Evolutionary conservation across 305 asterid species (phyloP).

Genomic region (Solanum aculeatissimum): DNA sequence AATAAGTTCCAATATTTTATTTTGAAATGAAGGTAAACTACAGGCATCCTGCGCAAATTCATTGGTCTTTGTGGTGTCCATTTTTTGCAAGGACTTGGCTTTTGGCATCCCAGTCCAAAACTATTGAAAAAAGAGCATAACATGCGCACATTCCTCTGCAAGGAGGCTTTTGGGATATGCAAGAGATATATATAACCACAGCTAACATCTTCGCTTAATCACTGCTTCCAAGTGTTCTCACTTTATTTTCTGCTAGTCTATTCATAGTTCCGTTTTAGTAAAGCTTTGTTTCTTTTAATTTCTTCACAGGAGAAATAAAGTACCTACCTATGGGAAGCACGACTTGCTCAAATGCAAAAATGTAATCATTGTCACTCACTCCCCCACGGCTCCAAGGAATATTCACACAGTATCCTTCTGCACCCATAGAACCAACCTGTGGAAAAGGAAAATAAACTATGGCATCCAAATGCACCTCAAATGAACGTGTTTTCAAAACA

Average conservation of each 20-base stretch:
- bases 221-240: neutral
- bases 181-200: neutral
- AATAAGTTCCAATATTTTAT: neutral
- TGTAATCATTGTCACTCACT: conserved; percentile 92
- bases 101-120: neutral
- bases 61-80: neutral
- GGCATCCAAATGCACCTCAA: neutral
- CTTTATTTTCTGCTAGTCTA: neutral
- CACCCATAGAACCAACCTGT: conserved; percentile 89
- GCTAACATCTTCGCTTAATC: neutral
- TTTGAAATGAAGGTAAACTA: neutral
- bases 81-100: neutral
- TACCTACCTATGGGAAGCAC: conserved; percentile 86
- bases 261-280: neutral
- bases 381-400: conserved; percentile 95
- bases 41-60: neutral
- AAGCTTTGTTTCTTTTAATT: neutral
- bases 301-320: neutral
- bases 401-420: conserved; percentile 94
- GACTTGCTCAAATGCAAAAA: conserved; percentile 82
- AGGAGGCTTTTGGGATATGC: neutral
- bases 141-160: neutral
- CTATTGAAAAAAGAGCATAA: neutral
- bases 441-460: conserved; percentile 8
- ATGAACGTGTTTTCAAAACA: neutral